phyloP scores from a whole-genome alignment of 305 asterid genomes.

The Vinca major region DNA sequence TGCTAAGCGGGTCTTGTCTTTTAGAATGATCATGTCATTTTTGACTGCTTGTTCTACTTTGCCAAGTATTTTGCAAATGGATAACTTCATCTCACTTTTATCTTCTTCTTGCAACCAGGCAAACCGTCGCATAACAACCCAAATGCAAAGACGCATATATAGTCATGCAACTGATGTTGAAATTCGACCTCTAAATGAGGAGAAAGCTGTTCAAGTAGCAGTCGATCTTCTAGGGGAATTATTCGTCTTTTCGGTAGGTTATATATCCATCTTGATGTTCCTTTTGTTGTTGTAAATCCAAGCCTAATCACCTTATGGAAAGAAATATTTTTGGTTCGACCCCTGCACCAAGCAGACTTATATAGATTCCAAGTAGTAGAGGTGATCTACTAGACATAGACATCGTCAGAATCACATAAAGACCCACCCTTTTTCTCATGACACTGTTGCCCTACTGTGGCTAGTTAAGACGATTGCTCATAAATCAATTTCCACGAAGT shows the following conservation, averaged over 20 bases:
- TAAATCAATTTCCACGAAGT: too few relatives aligned
- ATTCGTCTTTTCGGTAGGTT: conserved; percentile 68
- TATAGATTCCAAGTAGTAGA: too few relatives aligned
- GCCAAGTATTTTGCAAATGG: neutral
- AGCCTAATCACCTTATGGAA: too few relatives aligned
- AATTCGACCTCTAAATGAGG: conserved; percentile 86
- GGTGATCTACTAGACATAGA: too few relatives aligned
- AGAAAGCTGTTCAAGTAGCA: conserved; percentile 93
- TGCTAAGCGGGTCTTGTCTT: neutral
- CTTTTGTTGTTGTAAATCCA: neutral
- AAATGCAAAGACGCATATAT: conserved; percentile 77
- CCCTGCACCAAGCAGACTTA: too few relatives aligned
- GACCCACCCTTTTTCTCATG: too few relatives aligned
- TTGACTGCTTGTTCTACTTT: neutral
- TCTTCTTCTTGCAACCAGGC: conserved; percentile 39
- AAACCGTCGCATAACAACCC: conserved; percentile 78
- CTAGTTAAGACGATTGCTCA: too few relatives aligned
- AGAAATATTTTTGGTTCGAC: too few relatives aligned
- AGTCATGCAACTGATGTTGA: conserved; percentile 93
- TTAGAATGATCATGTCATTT: neutral
- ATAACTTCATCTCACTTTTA: conserved; percentile 9
- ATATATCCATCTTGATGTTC: conserved; percentile 8
- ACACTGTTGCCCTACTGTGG: too few relatives aligned
- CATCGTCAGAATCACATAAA: too few relatives aligned
- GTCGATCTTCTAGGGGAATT: conserved; percentile 76